Conservation (phyloP, 345 rosid species). For the Passiflora organensis region DNA sequence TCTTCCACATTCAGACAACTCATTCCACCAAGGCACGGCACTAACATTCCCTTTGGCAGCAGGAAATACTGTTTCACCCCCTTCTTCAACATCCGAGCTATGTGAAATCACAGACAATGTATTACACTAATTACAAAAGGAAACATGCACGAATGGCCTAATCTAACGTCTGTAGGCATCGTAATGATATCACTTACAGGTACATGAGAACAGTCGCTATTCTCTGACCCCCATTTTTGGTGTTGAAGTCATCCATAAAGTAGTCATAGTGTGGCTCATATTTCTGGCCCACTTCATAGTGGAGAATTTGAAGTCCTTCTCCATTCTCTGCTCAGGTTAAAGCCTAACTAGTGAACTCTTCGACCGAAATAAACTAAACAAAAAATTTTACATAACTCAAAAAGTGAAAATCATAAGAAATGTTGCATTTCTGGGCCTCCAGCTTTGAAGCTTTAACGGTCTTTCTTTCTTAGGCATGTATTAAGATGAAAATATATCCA, state of each 20-base stretch:
- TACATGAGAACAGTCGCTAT: conserved; percentile 95
- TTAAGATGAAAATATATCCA: no score
- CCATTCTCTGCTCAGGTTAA: conserved; percentile 62
- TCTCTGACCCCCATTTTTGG: conserved; percentile 90
- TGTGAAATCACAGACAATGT: conserved; percentile 13
- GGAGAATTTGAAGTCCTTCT: conserved; percentile 92
- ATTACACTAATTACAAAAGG: conserved; percentile 9
- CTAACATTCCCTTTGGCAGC: conserved; percentile 73
- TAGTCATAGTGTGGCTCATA: conserved; percentile 94
- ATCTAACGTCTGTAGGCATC: not conserved
- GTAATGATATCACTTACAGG: conserved; percentile 50
- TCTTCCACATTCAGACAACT: conserved; percentile 82
- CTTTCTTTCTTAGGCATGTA: no score
- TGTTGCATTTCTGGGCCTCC: no score
- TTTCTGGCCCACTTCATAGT: conserved; percentile 88
- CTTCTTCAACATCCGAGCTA: conserved; percentile 97
- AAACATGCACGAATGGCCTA: not conserved
- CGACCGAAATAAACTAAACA: not conserved
- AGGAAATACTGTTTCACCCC: conserved; percentile 96
- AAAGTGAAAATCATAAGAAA: not conserved
- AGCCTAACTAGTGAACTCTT: conserved; percentile 1
- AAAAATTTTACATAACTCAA: not conserved
- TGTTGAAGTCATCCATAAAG: conserved; percentile 76
- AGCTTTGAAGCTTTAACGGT: no score
- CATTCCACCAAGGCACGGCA: conserved; percentile 88